Evolutionary conservation across 2,329 filamentous ascomycete genomes (phyloP), one percentile per base, ranked within the genome.

Genomic region (Penicillium olsonii): DNA sequence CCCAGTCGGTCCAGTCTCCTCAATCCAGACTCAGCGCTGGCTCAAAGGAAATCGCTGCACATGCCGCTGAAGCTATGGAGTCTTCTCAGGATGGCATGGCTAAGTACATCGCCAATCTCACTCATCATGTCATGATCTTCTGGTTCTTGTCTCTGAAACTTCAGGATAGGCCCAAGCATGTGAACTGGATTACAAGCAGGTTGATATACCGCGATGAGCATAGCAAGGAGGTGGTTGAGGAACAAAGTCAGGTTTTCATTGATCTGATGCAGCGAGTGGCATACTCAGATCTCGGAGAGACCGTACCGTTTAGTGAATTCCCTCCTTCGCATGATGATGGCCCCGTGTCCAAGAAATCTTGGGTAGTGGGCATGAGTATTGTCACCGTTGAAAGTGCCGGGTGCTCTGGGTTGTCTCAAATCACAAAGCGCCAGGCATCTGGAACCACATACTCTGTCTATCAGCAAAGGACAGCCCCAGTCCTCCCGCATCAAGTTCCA

Each of bases 71-170:
- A 17, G 56, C 57, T 14, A 39, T 66, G 50, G 73, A 70, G 48
- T 66, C 56, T 44, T 72, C 75, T 54, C 78, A 85, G 7, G 88
- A 94, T 53, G 90, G 94, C 57, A 78, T 96, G 42, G 91, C 92
- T 4, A 88, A 94, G 69, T 99, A 99, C 67, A 90, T 99, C 20
- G 94, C 95, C 68, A 88, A 91, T 2, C 77, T 97, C 44, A 92
- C 92, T 8, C 96, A 96, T 67, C 92, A 97, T 67, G 90, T 96
- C 60, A 92, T 99, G 57, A 87, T 91, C 2, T 96, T 95, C 67
- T 99, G 94, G 94, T 99, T 97, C 67, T 79, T 99, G 59, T 88
- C 91, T 1, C 70, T 99, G 60, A 92, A 90, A 64, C 80, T 96
- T 43, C 83, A 87, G 31, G 91, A 96, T 66, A 85, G 94, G 42